Evolutionary conservation across 176 grass and related monocot species (phyloP), one percentile per base, ranked within the genome.

Genomic region (Areca catechu): DNA sequence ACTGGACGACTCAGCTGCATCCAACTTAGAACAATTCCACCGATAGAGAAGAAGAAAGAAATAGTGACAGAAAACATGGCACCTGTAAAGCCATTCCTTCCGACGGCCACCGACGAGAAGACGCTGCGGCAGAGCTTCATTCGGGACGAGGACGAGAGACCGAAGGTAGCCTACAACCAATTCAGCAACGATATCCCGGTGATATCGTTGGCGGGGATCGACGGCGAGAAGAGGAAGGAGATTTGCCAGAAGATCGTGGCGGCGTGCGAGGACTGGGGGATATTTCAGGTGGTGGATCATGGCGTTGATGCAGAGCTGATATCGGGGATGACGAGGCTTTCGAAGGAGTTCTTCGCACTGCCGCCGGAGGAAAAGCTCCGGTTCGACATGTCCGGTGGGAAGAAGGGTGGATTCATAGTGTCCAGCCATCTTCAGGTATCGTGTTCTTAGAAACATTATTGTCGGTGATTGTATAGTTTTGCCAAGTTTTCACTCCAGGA

Each of bases 261-360:
- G 0, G 86, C 92, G 7, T 91, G 86, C 59, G 87, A 97, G 71
- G 93, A 49, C 24, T 97, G 93, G 93, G 93, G 93, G 12, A 48
- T 97, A 24, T 97, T 97, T 75, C 93, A 95, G 79, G 90, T 95
- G 16, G 77, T 95, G 10, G 90, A 95, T 79, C 91, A 96, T 50
- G 80, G 86, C 10, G 83, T 97, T 4, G 93, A 88, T 60, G 49
- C 74, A 4, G 56, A 2, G 3, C 77, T 97, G 4, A 58, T 97
- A 20, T 66, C 83, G 20, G 72, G 76, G 0, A 88, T 97, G 86
- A 50, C 81, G 15, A 10, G 69, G 4, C 74, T 80, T 0, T 81
- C 87, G 0, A 72, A 78, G 12, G 87, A 91, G 19, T 97, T 97
- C 71, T 97, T 97, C 61, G 75, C 83, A 57, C 66, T 97, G 22